Base-by-base conservation (phyloP, 2,329 filamentous ascomycete genomes). In the Aspergillus quadricinctus region DNA sequence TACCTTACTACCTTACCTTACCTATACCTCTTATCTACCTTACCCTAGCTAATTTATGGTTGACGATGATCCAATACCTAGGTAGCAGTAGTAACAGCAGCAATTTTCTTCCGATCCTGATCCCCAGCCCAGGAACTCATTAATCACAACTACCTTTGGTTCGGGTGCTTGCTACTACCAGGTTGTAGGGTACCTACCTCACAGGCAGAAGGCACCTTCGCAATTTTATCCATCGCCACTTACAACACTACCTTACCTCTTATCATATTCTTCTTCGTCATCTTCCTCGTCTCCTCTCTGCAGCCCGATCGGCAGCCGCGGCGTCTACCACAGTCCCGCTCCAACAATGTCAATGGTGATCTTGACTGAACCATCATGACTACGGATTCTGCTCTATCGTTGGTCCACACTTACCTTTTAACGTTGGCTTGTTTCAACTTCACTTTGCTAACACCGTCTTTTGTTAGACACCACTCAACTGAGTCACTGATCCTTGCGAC, bases 401-500 rank as follows among this genome's bases (percentile, higher is more conserved):
- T 52, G 61, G 72, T 71, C 54, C 46, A 54, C 52, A 31, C 54
- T 49, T 57, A 28, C 56, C 48, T 53, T 59, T 59, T 40, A 48
- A 56, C 54, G 46, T 46, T 37, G 31, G 49, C 25, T 31, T 52
- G 55, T 49, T 60, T 28, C 55, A 48, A 41, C 27, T 52, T 9
- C 49, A 52, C 27, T 52, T 62, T 54, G 53, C 58, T 64, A 54
- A 64, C 48, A 10, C 52, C 56, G 53, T 53, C 54, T 45, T 41
- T 51, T 53, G 28, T 41, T 66, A 90, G 87, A 69, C 81, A 82
- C 71, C 82, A 83, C 75, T 83, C 85, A 57, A 89, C 87, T 60
- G 84, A 89, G 62, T 77, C 79, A 66, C 78, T 90, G 60, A 81
- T 90, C 60, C 80, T 84, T 53, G 77, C 79, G 57, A 78, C 75